These are phyloP conservation scores for Linaria vulgaris DNA, from an alignment of 257 asterid species.

Conservation along the genomic window DNA sequence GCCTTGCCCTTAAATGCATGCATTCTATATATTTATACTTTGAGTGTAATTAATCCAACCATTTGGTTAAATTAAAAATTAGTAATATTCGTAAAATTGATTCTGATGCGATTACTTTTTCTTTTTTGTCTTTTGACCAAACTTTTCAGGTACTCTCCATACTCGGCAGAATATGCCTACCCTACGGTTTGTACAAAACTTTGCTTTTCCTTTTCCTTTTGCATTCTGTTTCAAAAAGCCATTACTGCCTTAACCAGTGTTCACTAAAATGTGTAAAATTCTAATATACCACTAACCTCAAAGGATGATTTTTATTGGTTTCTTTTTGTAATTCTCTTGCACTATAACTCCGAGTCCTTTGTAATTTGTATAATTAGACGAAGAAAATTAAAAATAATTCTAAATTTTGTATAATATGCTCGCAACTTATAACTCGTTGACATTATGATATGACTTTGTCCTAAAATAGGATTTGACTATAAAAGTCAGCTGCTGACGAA, in stretches of 20 bases:
- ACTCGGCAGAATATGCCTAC: slow-evolving; percentile 64
- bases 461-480: neutral
- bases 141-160: slow-evolving; percentile 78
- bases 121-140: slow-evolving; percentile 19
- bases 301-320: no score
- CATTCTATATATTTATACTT: neutral
- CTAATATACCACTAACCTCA: no score
- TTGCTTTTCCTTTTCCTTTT: neutral
- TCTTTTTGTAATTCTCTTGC: no score
- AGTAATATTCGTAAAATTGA: neutral
- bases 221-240: neutral
- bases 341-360: no score
- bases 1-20: neutral
- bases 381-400: neutral
- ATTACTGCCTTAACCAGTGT: no score
- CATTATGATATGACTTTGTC: neutral
- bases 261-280: no score
- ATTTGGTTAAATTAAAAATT: neutral
- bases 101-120: slow-evolving; percentile 21
- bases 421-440: neutral
- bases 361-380: no score
- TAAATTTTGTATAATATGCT: neutral
- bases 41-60: neutral
- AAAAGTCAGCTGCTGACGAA: neutral
- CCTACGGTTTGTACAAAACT: slow-evolving; percentile 71